A percentile compares a stretch with the other conserved stretches of the same genome.
Conservation (phyloP, 768 basidiomycete species). For the Collybia mongolica region DNA sequence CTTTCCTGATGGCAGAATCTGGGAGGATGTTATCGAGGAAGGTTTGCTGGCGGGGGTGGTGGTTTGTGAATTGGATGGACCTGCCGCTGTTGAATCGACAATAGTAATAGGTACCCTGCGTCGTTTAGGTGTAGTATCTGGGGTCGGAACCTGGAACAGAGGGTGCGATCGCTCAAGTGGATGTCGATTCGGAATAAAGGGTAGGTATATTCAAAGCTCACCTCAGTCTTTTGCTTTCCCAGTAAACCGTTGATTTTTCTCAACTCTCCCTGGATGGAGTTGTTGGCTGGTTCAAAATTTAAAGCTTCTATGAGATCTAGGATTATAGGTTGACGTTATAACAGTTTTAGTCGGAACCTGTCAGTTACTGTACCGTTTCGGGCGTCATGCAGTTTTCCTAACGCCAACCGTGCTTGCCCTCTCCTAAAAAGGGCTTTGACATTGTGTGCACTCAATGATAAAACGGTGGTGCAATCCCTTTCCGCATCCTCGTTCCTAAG, state of each 20-base stretch:
- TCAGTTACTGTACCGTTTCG: conserved; percentile 44
- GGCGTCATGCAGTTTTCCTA: conserved; percentile 58
- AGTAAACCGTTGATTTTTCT: conserved; percentile 43
- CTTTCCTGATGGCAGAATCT: neutral
- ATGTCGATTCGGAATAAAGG: neutral
- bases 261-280: conserved; percentile 62
- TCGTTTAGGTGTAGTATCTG: conserved; percentile 1
- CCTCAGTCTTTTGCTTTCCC: conserved; percentile 33
- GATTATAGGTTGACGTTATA: neutral
- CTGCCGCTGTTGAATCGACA: conserved; percentile 1
- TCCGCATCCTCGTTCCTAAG: conserved; percentile 76
- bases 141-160: neutral
- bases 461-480: conserved; percentile 70
- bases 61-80: neutral
- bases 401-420: conserved; percentile 64
- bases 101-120: conserved; percentile 17
- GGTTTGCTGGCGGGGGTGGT: neutral
- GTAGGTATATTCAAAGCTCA: conserved; percentile 13
- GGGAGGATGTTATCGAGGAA: no score
- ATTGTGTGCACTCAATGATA: conserved; percentile 55
- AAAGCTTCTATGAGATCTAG: conserved; percentile 64
- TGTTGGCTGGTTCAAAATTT: conserved; percentile 63
- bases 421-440: conserved; percentile 81
- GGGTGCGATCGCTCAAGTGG: neutral
- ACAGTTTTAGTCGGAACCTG: conserved; percentile 7